phyloP scores from a whole-genome alignment of 345 rosid species.

The Ceriops decandra region DNA sequence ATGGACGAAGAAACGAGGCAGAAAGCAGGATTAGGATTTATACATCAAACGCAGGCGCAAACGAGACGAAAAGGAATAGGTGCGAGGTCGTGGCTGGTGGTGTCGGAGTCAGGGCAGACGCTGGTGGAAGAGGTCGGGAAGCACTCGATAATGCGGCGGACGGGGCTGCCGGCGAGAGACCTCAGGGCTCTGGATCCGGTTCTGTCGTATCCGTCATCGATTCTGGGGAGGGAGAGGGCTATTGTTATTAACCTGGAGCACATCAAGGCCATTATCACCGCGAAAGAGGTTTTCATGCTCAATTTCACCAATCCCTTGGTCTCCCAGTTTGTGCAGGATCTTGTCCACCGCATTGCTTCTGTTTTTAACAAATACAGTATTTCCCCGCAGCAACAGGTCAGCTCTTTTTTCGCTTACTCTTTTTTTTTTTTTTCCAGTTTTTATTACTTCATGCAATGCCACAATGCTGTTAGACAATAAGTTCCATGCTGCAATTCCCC shows the following conservation, averaged over 20 bases:
- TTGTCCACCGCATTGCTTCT: slow-evolving; percentile 29
- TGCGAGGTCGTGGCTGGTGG: slow-evolving; percentile 36
- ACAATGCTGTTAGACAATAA: too few species aligned
- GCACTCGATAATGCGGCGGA: slow-evolving; percentile 47
- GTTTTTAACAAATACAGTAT: background rate
- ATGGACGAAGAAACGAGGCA: slow-evolving; percentile 3
- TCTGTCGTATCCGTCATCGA: slow-evolving; percentile 51
- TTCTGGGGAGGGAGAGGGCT: slow-evolving; percentile 50
- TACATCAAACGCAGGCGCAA: slow-evolving; percentile 1
- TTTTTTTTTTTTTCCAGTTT: too few species aligned
- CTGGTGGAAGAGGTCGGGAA: slow-evolving; percentile 38
- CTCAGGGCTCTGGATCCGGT: slow-evolving; percentile 47
- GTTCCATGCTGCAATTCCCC: too few species aligned
- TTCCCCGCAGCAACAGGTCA: slow-evolving; percentile 8
- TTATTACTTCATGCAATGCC: too few species aligned
- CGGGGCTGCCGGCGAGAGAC: slow-evolving; percentile 53
- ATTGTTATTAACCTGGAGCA: slow-evolving; percentile 50
- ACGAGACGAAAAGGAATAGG: slow-evolving; percentile 32
- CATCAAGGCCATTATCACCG: slow-evolving; percentile 49
- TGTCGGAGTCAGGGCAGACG: slow-evolving; percentile 32
- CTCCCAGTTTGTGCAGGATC: slow-evolving; percentile 37
- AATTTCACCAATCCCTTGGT: slow-evolving; percentile 42
- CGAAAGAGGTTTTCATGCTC: slow-evolving; percentile 42
- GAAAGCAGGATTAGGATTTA: background rate
- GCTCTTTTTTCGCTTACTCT: background rate